Evolutionary conservation across 345 rosid species (phyloP).

Genomic region (Angophora floribunda): DNA sequence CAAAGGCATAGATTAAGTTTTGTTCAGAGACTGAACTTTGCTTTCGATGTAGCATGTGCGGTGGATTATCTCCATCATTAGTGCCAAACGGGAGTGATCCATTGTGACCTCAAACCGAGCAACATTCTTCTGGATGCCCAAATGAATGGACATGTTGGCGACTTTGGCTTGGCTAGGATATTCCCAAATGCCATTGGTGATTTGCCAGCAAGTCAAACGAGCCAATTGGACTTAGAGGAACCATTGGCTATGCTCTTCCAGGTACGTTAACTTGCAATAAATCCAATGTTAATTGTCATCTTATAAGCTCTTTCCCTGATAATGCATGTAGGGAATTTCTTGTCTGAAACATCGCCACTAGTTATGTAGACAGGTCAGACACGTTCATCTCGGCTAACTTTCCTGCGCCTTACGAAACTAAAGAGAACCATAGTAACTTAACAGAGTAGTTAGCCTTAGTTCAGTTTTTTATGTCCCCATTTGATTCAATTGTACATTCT

Average conservation of each 20-base stretch:
- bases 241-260: conserved; percentile 5
- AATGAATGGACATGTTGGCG: conserved; percentile 2
- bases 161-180: conserved; percentile 2
- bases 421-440: too few species aligned
- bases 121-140: conserved; percentile 8
- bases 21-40: background rate
- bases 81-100: background rate
- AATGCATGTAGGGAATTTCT: too few species aligned
- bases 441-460: too few species aligned
- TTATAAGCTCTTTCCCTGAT: too few species aligned
- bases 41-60: conserved; percentile 5
- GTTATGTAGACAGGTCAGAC: too few species aligned
- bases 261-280: background rate
- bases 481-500: too few species aligned
- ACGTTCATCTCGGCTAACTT: too few species aligned
- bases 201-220: background rate
- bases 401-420: too few species aligned
- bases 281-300: too few species aligned
- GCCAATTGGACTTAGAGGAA: conserved; percentile 2
- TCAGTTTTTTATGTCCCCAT: too few species aligned
- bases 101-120: conserved; percentile 14
- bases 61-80: conserved; percentile 8
- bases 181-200: background rate
- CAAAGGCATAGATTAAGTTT: background rate
- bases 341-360: too few species aligned